Conservation (phyloP, 768 basidiomycete species). For the Paxillus ammoniavirescens region DNA sequence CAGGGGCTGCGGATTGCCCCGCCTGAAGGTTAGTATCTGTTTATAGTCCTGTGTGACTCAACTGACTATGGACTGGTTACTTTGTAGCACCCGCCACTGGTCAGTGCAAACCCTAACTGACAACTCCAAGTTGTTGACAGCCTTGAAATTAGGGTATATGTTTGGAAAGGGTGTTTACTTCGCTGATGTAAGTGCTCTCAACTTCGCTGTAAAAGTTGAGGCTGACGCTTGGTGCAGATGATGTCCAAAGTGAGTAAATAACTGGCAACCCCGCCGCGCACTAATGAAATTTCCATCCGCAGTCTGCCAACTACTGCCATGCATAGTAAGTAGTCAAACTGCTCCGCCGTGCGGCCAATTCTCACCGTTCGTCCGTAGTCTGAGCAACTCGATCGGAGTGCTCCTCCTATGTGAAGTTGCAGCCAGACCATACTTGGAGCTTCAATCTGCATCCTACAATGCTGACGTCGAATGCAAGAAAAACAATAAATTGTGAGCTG, state of each 20-base stretch:
- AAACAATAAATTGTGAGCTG: slow-evolving; percentile 36
- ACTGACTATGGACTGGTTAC: not conserved
- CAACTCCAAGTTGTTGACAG: not conserved
- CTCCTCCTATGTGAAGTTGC: slow-evolving; percentile 62
- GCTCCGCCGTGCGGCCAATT: not conserved
- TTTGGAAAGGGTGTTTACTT: slow-evolving; percentile 69
- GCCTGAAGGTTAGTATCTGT: slow-evolving; percentile 46
- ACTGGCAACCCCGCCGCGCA: not conserved
- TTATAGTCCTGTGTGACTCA: not conserved
- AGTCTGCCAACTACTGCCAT: slow-evolving; percentile 60
- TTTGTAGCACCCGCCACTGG: slow-evolving; percentile 48
- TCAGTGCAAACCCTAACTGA: not conserved
- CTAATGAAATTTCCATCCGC: not conserved
- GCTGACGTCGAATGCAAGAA: slow-evolving; percentile 49
- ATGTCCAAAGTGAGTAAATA: slow-evolving; percentile 51
- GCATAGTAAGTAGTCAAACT: slow-evolving; percentile 36
- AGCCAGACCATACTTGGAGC: slow-evolving; percentile 54
- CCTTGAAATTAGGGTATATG: slow-evolving; percentile 45
- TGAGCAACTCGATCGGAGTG: slow-evolving; percentile 52
- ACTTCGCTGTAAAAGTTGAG: not conserved
- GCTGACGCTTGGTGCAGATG: slow-evolving; percentile 40
- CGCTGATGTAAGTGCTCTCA: slow-evolving; percentile 45
- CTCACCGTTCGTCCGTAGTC: slow-evolving; percentile 26
- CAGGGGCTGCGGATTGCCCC: slow-evolving; percentile 66
- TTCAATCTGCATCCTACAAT: slow-evolving; percentile 42